Percentiles rank a stretch among this genome's conserved stretches.
Evolutionary conservation across 192 early-diverging fungal genomes (phyloP).

Genomic region (Entomortierella parvispora): DNA sequence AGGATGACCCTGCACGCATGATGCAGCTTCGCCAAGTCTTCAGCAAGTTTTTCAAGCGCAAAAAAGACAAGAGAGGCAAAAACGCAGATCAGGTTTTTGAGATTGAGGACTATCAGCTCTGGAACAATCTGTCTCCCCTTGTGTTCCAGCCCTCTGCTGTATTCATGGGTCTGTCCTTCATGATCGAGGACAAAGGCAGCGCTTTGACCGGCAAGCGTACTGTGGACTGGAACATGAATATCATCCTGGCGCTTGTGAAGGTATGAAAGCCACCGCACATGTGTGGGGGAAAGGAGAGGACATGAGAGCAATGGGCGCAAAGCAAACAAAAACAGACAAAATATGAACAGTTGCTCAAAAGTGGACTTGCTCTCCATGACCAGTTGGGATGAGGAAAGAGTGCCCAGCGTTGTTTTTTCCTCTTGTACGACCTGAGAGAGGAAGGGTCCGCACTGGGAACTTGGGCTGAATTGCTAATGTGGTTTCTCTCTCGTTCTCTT

Average conservation of each 20-base stretch:
- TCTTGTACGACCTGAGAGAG: too few relatives aligned
- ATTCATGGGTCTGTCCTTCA: constrained; percentile 51
- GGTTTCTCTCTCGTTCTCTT: neutral
- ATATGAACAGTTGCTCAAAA: too few relatives aligned
- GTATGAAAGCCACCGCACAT: constrained; percentile 7
- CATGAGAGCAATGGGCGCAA: too few relatives aligned
- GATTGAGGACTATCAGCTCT: constrained; percentile 38
- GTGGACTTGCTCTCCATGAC: too few relatives aligned
- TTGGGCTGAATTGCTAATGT: neutral
- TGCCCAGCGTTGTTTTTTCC: too few relatives aligned
- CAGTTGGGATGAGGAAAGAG: too few relatives aligned
- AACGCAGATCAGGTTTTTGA: constrained; percentile 28
- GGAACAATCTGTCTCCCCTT: constrained; percentile 36
- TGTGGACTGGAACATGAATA: constrained; percentile 51
- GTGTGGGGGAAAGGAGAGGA: too few relatives aligned
- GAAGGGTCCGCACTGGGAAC: too few relatives aligned
- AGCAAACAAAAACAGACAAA: too few relatives aligned
- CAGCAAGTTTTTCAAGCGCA: constrained; percentile 45
- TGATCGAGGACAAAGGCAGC: constrained; percentile 50
- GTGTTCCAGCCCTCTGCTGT: constrained; percentile 41
- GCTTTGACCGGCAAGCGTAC: constrained; percentile 10
- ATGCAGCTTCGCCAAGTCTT: constrained; percentile 35
- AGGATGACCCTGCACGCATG: constrained; percentile 27
- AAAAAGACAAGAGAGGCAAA: constrained; percentile 39
- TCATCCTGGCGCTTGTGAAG: constrained; percentile 50